Evolutionary conservation across 2,329 filamentous ascomycete genomes (phyloP), one percentile per base, ranked within the genome.

Genomic region (Diaporthe velutina): DNA sequence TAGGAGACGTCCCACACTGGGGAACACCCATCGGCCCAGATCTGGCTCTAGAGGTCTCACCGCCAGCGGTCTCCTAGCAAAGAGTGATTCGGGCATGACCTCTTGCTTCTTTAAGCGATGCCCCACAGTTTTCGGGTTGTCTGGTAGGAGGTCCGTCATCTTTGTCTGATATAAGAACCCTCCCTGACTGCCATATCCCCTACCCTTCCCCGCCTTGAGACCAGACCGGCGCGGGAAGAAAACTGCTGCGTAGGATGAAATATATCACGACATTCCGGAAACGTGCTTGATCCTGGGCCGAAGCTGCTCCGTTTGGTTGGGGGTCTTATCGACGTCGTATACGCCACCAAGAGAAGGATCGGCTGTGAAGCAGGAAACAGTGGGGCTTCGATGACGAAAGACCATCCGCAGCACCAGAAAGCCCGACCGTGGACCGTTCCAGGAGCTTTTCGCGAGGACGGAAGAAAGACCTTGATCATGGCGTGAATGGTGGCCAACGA

Each of bases 71-170:
- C 33, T 67, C 33, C 13, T 19, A 38, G 28, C 30, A 67, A 52
- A 28, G 22, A 38, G 22, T 54, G 64, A 35, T 38, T 12, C 15
- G n/a, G 45, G 25, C 33, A 64, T 48, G 57, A 15, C 45, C 13
- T 48, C 42, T 72, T 72, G 57, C 70, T 72, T 72, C 57, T 64
- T 72, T 33, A 22, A 42, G 70, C 25, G 17, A 38, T 28, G 30
- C 25, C 22, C 54, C 45, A 40, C 30, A 38, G 30, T 13, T 60
- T 50, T 13, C 25, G 17, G 17, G 45, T 42, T 4, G 17, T 50
- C 19, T 71, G 25, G 22, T 38, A 50, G 45, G 33, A 54, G 33
- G 42, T 30, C 45, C 25, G 54, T 60, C 54, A 40, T 38, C 66
- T 40, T n/a, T 61, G 48, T 38, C 64, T 54, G 25, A n/a, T 64